Base-by-base conservation (phyloP, 2,329 filamentous ascomycete genomes). In the Hypoxylon sp. region DNA sequence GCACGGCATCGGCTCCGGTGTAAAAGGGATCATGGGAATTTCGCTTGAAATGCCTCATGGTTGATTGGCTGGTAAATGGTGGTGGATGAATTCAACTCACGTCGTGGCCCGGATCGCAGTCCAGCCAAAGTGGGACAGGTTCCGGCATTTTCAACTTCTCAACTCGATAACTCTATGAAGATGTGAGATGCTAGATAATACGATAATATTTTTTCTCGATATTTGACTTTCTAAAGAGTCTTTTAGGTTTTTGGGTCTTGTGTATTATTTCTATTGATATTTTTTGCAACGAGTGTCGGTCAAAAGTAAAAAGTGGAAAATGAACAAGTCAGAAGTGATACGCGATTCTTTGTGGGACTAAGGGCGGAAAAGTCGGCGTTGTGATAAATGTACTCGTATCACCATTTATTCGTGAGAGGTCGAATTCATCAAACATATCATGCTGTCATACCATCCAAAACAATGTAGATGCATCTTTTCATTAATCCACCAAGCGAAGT, bases 41-140 rank as follows among this genome's bases (percentile, higher is more conserved):
- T 52, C 42, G 17, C 19, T 48, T 31, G n/a, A 48, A 26, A 44
- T 42, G 37, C 48, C 31, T 55, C 31, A 26, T 50, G 57, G 39
- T 60, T 60, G 53, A 51, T 53, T 57, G 68, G 57, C 29, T 50
- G n/a, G 52, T 19, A 65, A 59, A 54, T 26, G 31, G 29, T 14
- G 11, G 6, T 33, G 51, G 46, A 13, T 57, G 50, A 62, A 62
- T 31, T 37, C 24, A 68, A 84, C 88, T 81, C 83, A 91, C 90
- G 87, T 93, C 91, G 74, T 89, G 86, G 70, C 87, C 87, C 11
- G 87, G 87, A 75, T 90, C 87, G 71, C 87, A 89, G 76, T 90
- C 87, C 71, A 90, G 80, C 87, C 87, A 89, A 66, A 89, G 79
- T 17, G 87, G 87, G 39, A 88, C 78, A 77, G 79, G 67, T 69